A percentile compares a stretch with the other conserved stretches of the same genome.
Conservation (phyloP, 176 grass and related monocot genomes). For the Oryza punctata region DNA sequence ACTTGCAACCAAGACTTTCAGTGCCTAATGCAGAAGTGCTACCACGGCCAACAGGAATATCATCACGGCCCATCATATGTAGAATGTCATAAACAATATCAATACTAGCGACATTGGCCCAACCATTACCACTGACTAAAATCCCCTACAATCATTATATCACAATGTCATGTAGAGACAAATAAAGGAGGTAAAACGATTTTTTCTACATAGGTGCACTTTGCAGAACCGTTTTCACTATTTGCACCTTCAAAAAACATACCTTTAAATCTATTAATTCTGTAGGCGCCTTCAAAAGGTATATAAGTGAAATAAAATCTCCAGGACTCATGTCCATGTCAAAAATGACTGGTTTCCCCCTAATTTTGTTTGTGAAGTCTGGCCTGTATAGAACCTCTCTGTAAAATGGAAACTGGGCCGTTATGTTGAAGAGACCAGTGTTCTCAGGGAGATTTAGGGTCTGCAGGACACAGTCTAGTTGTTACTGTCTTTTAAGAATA, state of each 20-base stretch:
- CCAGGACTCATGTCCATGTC: slow-evolving; percentile 95
- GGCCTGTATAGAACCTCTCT: slow-evolving; percentile 61
- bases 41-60: slow-evolving; percentile 85
- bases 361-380: slow-evolving; percentile 22
- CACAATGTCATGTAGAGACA: background rate
- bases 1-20: slow-evolving; percentile 61
- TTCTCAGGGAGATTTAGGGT: slow-evolving; percentile 50
- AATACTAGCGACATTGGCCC: slow-evolving; percentile 83
- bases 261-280: slow-evolving; percentile 83
- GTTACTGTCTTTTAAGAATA: slow-evolving; percentile 18
- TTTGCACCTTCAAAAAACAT: slow-evolving; percentile 57
- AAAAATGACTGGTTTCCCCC: slow-evolving; percentile 63
- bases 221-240: background rate
- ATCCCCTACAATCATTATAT: slow-evolving; percentile 58
- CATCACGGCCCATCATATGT: slow-evolving; percentile 92
- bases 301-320: slow-evolving; percentile 86
- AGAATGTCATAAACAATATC: slow-evolving; percentile 81
- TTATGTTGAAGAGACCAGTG: slow-evolving; percentile 67
- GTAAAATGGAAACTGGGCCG: slow-evolving; percentile 72
- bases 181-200: background rate
- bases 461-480: slow-evolving; percentile 46
- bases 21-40: slow-evolving; percentile 70
- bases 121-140: slow-evolving; percentile 71
- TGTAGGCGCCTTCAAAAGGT: slow-evolving; percentile 77
- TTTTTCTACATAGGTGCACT: slow-evolving; percentile 6